Evolutionary conservation across 2,329 filamentous ascomycete genomes (phyloP).

Genomic region (Tolypocladium tundrense): DNA sequence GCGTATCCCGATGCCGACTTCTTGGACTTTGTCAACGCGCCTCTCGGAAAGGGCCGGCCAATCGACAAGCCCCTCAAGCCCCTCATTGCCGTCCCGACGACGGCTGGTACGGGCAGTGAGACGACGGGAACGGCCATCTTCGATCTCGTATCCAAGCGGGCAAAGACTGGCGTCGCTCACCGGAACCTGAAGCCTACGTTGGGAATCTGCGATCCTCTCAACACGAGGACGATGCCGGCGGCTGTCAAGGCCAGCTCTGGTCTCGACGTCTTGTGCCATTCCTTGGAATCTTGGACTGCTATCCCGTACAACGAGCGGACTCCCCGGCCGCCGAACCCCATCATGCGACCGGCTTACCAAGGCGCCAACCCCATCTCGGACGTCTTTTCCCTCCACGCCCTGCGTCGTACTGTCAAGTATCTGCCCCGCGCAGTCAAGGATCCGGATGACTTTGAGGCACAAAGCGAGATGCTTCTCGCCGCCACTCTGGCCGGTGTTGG

Average conservation of each 20-base stretch:
- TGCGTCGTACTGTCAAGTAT: constrained; percentile 80
- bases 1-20: constrained; percentile 88
- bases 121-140: constrained; percentile 98
- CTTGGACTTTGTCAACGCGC: constrained; percentile 95
- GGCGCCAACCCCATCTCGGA: constrained; percentile 96
- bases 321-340: constrained; percentile 78
- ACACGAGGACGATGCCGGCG: constrained; percentile 91
- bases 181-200: constrained; percentile 91
- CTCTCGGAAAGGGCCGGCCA: constrained; percentile 75
- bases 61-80: constrained; percentile 62
- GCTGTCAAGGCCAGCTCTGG: constrained; percentile 88
- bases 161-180: constrained; percentile 94
- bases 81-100: constrained; percentile 75
- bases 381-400: constrained; percentile 84
- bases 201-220: constrained; percentile 76
- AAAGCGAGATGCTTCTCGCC: constrained; percentile 90
- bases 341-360: constrained; percentile 87
- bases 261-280: constrained; percentile 90
- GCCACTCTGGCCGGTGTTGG: constrained; percentile 91
- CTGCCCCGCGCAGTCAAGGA: constrained; percentile 79
- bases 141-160: constrained; percentile 77
- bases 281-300: constrained; percentile 93
- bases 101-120: constrained; percentile 79
- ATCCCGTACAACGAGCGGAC: constrained; percentile 85
- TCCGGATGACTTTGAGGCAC: constrained; percentile 84